Evolutionary conservation across 202 grass and related monocot species (phyloP), one percentile per base, ranked within the genome.

Genomic region (Dendrocalamus latiflorus): DNA sequence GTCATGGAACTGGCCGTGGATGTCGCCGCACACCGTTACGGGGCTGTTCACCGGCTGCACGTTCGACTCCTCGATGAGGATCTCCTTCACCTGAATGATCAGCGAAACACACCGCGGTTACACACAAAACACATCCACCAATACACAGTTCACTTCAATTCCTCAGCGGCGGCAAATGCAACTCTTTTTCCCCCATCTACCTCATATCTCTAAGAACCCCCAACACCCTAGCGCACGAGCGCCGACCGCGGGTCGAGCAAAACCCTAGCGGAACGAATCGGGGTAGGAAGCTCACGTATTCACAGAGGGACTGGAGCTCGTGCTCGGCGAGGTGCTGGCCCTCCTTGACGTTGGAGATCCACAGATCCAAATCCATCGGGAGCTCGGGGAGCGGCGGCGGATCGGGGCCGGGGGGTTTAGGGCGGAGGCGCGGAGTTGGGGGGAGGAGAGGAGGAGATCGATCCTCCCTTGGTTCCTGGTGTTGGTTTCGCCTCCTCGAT

Each of bases 311-410:
- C 82, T 99, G 96, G 78, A 99, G 96, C 89, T 99, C 96, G 89
- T 99, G 86, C 86, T 99, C 96, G 43, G 91, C 86, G 54, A 99
- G 89, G 79, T 99, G 96, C 77, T 94, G 93, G 43, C 96, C 96
- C 83, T 96, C 96, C 96, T 99, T 99, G 83, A 99, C 96, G 86
- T 94, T 96, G 34, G 93, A 91, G 91, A 99, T 99, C 93, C 96
- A 99, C 86, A 94, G 96, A 99, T 99, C 96, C 80, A 99, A 96
- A 91, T 95, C 93, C 96, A 99, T 99, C 68, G 57, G 69, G 50
- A 14, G 26, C 51, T 65, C 50, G 50, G 34, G 34, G 13, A 30
- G 24, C 51, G 49, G 56, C 34, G 6, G 74, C 39, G 42, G 12
- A 9, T 12, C 16, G 59, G 9, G 34, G 34, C 11, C 1, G 38